Base-by-base conservation (phyloP, 2,329 filamentous ascomycete genomes). In the Xylariaceae sp. region DNA sequence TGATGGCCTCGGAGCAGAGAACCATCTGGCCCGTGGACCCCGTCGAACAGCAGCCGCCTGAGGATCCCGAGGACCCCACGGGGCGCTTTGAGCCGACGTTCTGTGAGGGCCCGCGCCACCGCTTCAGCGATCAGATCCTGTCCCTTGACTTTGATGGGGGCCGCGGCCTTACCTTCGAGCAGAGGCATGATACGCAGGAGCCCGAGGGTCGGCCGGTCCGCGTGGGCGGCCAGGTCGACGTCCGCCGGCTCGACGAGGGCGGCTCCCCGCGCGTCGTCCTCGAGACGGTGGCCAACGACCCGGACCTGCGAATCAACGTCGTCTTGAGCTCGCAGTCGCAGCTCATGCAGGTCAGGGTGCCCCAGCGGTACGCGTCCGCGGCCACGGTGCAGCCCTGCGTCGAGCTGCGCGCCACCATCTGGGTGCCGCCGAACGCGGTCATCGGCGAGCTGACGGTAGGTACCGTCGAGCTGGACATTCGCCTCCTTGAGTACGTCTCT, bases 351-450 rank as follows among this genome's bases (percentile, higher is more conserved):
- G 40, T 75, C 16, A 50, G 41, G 9, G 59, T 64, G 2, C 68
- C 68, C 1, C 46, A 46, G 19, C 45, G 37, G 8, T 34, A 64
- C 29, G 43, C 52, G 2, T 58, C 57, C 46, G 31, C 42, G 11
- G 32, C 44, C 3, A 19, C 40, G 10, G 35, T 43, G 2, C 40
- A 48, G 6, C 66, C 68, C 1, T 75, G 72, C 44, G 54, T 75
- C 14, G 61, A 65, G 38, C 55, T 75, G 36, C 60, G 59, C 9
- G 54, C 58, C 12, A 74, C 67, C 3, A 47, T 71, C 26, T 68
- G 60, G 57, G 59, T 68, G 0, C 71, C 71, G 5, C 49, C 53
- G 4, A 45, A 54, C 12, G 56, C 58, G 3, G 44, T 54, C 7
- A 51, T 76, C 10, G 45, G 59, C 11, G 36, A 26, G 3, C 46